A percentile compares a stretch with the other conserved stretches of the same genome.
phyloP scores from a whole-genome alignment of 164 flowering plant species.

The Protea cynaroides region DNA sequence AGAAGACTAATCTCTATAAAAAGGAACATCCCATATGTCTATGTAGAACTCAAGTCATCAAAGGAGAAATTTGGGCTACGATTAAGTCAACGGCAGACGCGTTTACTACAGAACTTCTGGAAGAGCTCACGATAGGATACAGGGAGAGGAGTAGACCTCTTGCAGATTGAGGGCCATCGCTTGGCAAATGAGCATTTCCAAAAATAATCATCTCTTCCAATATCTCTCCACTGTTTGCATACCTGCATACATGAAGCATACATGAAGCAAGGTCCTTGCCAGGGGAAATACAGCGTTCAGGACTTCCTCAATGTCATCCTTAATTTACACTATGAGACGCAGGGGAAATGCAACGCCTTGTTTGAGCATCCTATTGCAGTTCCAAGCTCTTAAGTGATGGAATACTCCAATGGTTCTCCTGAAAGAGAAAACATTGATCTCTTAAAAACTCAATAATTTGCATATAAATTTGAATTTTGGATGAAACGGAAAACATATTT shows the following conservation, averaged over 20 bases:
- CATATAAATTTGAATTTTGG: no score
- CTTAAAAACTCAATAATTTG: background rate
- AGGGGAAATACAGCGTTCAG: constrained; percentile 75
- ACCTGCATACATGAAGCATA: no score
- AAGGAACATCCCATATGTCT: constrained; percentile 63
- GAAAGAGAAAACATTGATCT: background rate
- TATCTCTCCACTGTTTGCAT: constrained; percentile 68
- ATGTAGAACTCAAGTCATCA: constrained; percentile 60
- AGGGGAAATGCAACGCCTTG: background rate
- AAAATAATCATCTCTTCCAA: constrained; percentile 76
- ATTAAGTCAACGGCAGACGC: constrained; percentile 30
- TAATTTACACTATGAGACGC: background rate
- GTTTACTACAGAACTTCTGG: constrained; percentile 59
- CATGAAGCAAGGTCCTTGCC: constrained; percentile 75
- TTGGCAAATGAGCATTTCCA: constrained; percentile 85
- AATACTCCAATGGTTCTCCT: background rate
- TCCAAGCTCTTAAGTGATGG: background rate
- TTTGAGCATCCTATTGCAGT: background rate
- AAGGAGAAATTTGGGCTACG: constrained; percentile 77
- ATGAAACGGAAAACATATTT: no score
- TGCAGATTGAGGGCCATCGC: constrained; percentile 92
- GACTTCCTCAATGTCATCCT: constrained; percentile 52
- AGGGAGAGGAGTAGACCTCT: constrained; percentile 42
- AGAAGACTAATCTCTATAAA: constrained; percentile 39
- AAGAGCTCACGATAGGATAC: constrained; percentile 57